Base-by-base conservation (phyloP, 2,329 filamentous ascomycete genomes). In the Neoascochyta sp. region DNA sequence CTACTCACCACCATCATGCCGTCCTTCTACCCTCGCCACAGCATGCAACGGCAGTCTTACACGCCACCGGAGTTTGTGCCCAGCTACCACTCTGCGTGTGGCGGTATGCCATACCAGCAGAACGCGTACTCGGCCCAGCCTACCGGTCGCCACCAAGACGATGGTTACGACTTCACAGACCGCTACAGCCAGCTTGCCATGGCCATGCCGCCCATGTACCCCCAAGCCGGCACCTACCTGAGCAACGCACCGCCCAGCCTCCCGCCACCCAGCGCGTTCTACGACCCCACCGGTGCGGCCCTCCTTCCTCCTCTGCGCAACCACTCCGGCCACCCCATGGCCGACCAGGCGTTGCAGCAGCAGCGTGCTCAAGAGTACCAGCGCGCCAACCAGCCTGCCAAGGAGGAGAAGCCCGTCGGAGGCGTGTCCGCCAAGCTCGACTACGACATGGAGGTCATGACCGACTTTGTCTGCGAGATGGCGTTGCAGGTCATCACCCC, bases 361-460 rank as follows among this genome's bases (percentile, higher is more conserved):
- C 61, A 66, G 32, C 61, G 65, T 26, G 54, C 61, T 30, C 63
- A 67, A 36, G 57, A 50, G 38, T 60, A 64, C 37, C 62, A 66
- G 43, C 63, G 52, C 27, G 39, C 44, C n/a, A 45, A 60, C 27
- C 62, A 64, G 34, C 60, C 61, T 29, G 48, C 50, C 15, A 81
- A 80, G 61, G 77, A 81, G 50, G 78, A 81, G 48, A 81, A 80
- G 61, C 67, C 76, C n/a, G 76, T 76, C 32, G 88, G 89, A 61
- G 89, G 89, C 52, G 89, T 95, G 21, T 92, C 89, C 52, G 87
- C 87, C 55, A 85, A 93, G 68, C 78, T 95, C 66, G 89, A 95
- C 71, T 95, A 95, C 64, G 88, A 95, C 66, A 90, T 95, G 79
- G 87, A 94, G 61, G 74, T 84, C 64, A 95, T 95, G 89, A 83